A percentile compares a stretch with the other conserved stretches of the same genome.
phyloP scores from a whole-genome alignment of 257 asterid species.

The Fraxinus excelsior region DNA sequence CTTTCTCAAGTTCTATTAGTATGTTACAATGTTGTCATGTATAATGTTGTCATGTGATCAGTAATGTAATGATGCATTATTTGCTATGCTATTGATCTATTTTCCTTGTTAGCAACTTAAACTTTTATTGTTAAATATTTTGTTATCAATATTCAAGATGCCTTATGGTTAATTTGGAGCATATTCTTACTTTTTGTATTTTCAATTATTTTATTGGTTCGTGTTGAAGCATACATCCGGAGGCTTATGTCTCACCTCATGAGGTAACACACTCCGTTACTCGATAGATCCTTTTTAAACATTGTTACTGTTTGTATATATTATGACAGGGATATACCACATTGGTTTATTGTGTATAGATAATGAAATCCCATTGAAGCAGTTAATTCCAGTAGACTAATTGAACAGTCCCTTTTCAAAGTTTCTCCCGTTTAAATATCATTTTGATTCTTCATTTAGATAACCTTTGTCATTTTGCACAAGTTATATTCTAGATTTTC shows the following conservation, averaged over 20 bases:
- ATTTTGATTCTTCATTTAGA: background rate
- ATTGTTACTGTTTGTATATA: background rate
- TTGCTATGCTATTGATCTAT: background rate
- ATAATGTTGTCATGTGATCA: background rate
- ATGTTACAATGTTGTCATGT: background rate
- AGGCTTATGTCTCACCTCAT: background rate
- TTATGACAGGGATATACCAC: background rate
- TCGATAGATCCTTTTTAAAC: background rate
- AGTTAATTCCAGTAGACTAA: background rate
- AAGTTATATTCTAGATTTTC: background rate
- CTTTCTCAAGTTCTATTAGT: conserved; percentile 1
- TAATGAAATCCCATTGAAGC: background rate
- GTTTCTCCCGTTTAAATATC: background rate
- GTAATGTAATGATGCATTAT: background rate
- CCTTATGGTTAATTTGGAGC: background rate
- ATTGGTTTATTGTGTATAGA: background rate
- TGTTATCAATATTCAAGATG: background rate
- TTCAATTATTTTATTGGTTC: background rate
- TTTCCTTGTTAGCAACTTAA: background rate
- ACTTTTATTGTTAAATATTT: background rate
- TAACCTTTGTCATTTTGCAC: background rate
- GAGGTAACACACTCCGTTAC: background rate
- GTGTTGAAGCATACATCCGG: background rate
- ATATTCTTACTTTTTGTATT: background rate
- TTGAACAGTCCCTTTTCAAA: background rate